A percentile compares a stretch with the other conserved stretches of the same genome.
Evolutionary conservation across 257 asterid genomes (phyloP).

Genomic region (Solanum appendiculatum): DNA sequence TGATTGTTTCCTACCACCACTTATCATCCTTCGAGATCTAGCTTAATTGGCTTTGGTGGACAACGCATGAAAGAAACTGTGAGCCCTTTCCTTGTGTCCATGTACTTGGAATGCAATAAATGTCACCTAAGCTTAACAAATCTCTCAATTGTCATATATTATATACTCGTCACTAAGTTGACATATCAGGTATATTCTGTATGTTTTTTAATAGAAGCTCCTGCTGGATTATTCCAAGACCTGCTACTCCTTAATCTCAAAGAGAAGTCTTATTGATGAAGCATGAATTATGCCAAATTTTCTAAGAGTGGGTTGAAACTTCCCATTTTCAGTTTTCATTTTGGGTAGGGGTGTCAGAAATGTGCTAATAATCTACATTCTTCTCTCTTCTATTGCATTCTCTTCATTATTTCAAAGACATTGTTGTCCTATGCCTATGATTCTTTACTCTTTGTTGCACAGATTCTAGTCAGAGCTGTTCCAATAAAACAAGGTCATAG

Average conservation of each 20-base stretch:
- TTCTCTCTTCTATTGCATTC: background rate
- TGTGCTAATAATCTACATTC: background rate
- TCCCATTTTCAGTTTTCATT: background rate
- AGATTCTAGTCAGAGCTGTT: conserved; percentile 92
- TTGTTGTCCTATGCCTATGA: background rate
- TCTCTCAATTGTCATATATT: background rate
- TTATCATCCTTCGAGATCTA: background rate
- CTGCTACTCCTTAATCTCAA: background rate
- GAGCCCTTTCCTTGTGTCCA: background rate
- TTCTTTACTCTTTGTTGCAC: conserved; percentile 9
- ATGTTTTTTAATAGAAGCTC: background rate
- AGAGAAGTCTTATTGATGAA: background rate
- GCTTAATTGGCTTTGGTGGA: background rate
- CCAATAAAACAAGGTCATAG: conserved; percentile 94
- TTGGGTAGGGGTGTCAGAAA: background rate
- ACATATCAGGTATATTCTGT: background rate
- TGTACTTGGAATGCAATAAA: background rate
- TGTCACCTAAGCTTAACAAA: background rate
- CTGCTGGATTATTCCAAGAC: background rate
- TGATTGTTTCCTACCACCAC: background rate
- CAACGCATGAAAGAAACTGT: background rate
- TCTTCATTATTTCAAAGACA: background rate
- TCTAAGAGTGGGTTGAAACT: background rate
- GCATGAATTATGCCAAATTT: background rate
- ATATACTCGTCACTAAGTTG: background rate